Conservation (phyloP, 2,329 filamentous ascomycete species). For the Cercospora brassicicola region DNA sequence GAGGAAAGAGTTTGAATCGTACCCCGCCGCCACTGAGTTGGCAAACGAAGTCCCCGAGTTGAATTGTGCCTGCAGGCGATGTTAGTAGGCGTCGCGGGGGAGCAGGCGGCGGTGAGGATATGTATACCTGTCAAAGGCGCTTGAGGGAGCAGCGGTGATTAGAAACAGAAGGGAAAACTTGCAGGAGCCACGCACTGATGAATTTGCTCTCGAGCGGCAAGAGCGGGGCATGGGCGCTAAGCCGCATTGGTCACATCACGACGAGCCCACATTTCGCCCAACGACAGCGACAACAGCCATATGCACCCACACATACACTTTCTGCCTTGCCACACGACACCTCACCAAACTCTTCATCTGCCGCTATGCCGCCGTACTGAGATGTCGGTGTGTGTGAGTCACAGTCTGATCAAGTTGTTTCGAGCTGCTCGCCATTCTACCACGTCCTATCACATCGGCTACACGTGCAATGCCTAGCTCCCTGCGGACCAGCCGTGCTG, state of each 20-base stretch:
- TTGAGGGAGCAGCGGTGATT: conserved; percentile 13
- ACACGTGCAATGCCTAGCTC: background rate
- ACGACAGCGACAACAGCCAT: background rate
- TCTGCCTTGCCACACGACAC: background rate
- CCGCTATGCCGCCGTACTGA: background rate
- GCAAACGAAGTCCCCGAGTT: conserved; percentile 13
- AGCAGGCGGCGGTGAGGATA: conserved; percentile 9
- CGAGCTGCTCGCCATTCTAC: background rate
- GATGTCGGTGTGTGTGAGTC: background rate
- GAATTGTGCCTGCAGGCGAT: conserved; percentile 12
- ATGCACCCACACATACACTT: background rate
- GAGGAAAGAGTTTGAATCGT: conserved; percentile 11
- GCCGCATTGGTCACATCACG: background rate
- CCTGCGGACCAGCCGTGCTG: background rate
- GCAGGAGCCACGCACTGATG: conserved; percentile 1
- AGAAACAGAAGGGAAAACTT: conserved; percentile 1
- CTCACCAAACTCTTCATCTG: background rate
- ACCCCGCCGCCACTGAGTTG: conserved; percentile 9
- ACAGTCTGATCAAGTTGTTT: background rate
- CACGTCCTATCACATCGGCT: background rate
- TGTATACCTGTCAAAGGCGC: conserved; percentile 31
- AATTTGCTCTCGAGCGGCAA: conserved; percentile 1
- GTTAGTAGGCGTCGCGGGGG: background rate
- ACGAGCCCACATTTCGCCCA: background rate
- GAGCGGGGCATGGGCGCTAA: background rate